Evolutionary conservation across 768 basidiomycete species (phyloP).

Genomic region (Suillus placidus): DNA sequence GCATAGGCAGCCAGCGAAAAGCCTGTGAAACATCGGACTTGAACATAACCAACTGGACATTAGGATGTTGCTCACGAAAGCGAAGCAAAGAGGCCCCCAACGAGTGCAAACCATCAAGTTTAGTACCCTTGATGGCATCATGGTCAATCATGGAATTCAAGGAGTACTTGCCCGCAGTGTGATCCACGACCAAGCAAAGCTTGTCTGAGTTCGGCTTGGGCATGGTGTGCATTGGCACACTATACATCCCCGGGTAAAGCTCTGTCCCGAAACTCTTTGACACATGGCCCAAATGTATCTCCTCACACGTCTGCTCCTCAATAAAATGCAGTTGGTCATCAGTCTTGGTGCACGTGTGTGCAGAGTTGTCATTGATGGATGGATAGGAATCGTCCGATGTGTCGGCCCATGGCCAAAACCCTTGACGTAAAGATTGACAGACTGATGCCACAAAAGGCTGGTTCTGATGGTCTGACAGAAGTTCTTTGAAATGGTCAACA

Average conservation of each 20-base stretch:
- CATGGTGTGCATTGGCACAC: slow-evolving; percentile 40
- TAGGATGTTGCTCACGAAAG: neutral
- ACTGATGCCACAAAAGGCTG: slow-evolving; percentile 33
- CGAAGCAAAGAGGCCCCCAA: neutral
- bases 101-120: neutral
- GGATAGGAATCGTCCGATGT: neutral
- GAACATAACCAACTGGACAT: slow-evolving; percentile 23
- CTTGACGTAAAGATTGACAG: slow-evolving; percentile 24
- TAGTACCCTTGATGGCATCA: neutral
- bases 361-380: neutral
- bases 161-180: slow-evolving; percentile 31
- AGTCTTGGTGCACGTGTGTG: neutral
- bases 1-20: slow-evolving; percentile 38
- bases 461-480: slow-evolving; percentile 32
- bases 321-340: slow-evolving; percentile 28
- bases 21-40: slow-evolving; percentile 42
- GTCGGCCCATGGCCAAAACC: slow-evolving; percentile 37
- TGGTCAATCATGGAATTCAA: slow-evolving; percentile 39
- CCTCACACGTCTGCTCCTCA: slow-evolving; percentile 16
- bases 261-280: slow-evolving; percentile 31
- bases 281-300: slow-evolving; percentile 10
- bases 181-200: slow-evolving; percentile 35
- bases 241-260: slow-evolving; percentile 44
- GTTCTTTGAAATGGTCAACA: slow-evolving; percentile 23
- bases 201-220: slow-evolving; percentile 45